Base-by-base conservation (phyloP, 345 rosid genomes). In the Eucalyptus rudis region DNA sequence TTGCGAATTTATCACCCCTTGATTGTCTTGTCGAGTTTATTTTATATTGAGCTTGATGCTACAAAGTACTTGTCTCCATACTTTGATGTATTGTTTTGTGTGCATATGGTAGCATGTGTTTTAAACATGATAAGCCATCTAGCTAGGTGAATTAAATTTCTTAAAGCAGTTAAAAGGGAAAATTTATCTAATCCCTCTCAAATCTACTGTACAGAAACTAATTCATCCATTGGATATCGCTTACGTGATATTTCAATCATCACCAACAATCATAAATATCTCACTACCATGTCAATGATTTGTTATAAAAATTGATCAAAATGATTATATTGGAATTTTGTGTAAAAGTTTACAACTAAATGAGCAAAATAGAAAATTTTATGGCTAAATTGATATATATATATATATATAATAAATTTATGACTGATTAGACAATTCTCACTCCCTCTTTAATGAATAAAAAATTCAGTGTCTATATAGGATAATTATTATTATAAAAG, bases 261-360 rank as follows among this genome's bases (percentile, higher is more conserved):
- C 5, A 64, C 5, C 19, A 3, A 4, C 5, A 14, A 0, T 64
- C 36, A 7, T n/a, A 64, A 8, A n/a, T 13, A 10, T 8, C 10
- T 14, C 5, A 0, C 5, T n/a, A 0, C 10, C 10, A 14, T 3
- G 8, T n/a, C 2, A 64, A n/a, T n/a, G 36, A 64, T 64, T 64
- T n/a, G 5, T 0, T 3, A 0, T 11, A n/a, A n/a, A 64, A n/a
- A 64, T 7, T 14, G 36, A 8, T n/a, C 1, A 0, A 14, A 0
- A 64, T n/a, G 1, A 64, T 14, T 15, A 64, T 3, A 64, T 7
- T 64, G 0, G 0, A 64, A 64, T n/a, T 64, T 64, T 1, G 5
- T 0, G 1, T 0, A 7, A n/a, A 64, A n/a, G 0, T n/a, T n/a
- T 2, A 64, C 0, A 3, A 0, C 1, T 64, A 64, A 4, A 14